Conservation (phyloP, 768 basidiomycete species). For the Boletus reticuloceps region DNA sequence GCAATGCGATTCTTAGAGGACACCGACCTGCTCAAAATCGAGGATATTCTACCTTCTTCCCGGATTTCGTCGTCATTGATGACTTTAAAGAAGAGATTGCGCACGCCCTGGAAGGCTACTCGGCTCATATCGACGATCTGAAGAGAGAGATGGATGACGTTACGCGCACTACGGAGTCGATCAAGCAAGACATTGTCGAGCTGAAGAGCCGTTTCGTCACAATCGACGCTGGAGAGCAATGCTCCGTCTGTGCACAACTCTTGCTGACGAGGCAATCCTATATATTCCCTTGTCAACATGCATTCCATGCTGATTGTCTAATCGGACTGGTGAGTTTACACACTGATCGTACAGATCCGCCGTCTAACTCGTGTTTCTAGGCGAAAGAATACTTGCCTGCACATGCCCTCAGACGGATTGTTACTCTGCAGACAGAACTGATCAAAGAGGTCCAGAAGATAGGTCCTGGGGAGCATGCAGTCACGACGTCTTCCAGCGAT, state of each 20-base stretch:
- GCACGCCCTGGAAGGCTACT: slow-evolving; percentile 91
- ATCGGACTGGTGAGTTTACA: slow-evolving; percentile 76
- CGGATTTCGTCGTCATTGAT: slow-evolving; percentile 98
- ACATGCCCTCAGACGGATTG: slow-evolving; percentile 76
- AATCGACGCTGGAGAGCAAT: slow-evolving; percentile 83
- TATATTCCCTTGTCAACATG: slow-evolving; percentile 97
- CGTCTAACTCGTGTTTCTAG: slow-evolving; percentile 39
- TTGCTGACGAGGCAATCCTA: slow-evolving; percentile 92
- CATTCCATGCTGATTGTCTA: slow-evolving; percentile 96
- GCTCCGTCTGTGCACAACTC: slow-evolving; percentile 73
- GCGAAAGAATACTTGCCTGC: slow-evolving; percentile 90
- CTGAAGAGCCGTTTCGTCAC: slow-evolving; percentile 90
- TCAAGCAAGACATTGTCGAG: slow-evolving; percentile 86
- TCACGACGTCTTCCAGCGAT: slow-evolving; percentile 33
- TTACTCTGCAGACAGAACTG: slow-evolving; percentile 82
- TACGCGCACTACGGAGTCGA: slow-evolving; percentile 86
- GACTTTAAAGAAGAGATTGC: slow-evolving; percentile 99
- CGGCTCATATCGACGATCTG: slow-evolving; percentile 83
- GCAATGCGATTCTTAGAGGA: slow-evolving; percentile 97
- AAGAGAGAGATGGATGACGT: slow-evolving; percentile 97
- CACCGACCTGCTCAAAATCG: slow-evolving; percentile 93
- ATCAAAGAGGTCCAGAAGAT: slow-evolving; percentile 49
- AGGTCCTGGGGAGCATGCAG: slow-evolving; percentile 32
- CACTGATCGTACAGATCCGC: background rate
- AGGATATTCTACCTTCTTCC: slow-evolving; percentile 99